phyloP scores from a whole-genome alignment of 768 basidiomycete genomes.

The Mycena amicta region DNA sequence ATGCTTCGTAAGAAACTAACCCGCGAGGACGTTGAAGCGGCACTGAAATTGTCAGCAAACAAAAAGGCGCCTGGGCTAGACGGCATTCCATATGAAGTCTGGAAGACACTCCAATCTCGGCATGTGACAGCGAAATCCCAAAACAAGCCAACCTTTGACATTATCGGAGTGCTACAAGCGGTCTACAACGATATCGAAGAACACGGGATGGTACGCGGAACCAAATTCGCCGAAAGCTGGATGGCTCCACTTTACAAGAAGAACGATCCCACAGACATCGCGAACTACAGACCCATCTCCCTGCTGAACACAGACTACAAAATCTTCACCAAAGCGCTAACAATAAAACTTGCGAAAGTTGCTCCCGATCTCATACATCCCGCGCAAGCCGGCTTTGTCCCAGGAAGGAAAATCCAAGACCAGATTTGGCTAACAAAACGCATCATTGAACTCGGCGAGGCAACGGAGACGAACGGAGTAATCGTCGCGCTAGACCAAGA shows the following conservation, averaged over 20 bases:
- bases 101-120: not conserved
- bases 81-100: slow-evolving; percentile 23
- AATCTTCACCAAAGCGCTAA: slow-evolving; percentile 18
- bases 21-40: not conserved
- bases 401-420: slow-evolving; percentile 22
- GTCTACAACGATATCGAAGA: slow-evolving; percentile 15
- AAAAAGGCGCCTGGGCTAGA: slow-evolving; percentile 13
- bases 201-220: not conserved
- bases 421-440: slow-evolving; percentile 23
- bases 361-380: slow-evolving; percentile 22
- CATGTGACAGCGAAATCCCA: not conserved
- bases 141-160: slow-evolving; percentile 4
- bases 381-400: slow-evolving; percentile 32
- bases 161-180: not conserved
- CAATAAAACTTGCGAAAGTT: slow-evolving; percentile 11
- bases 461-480: slow-evolving; percentile 15
- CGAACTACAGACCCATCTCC: slow-evolving; percentile 28
- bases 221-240: slow-evolving; percentile 26
- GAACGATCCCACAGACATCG: slow-evolving; percentile 24
- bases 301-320: slow-evolving; percentile 24
- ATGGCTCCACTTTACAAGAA: slow-evolving; percentile 35
- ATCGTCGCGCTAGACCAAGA: slow-evolving; percentile 6
- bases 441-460: slow-evolving; percentile 14
- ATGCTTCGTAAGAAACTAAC: not conserved
- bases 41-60: slow-evolving; percentile 4